Evolutionary conservation across 768 basidiomycete genomes (phyloP).

Genomic region (Chalciporus chontae): DNA sequence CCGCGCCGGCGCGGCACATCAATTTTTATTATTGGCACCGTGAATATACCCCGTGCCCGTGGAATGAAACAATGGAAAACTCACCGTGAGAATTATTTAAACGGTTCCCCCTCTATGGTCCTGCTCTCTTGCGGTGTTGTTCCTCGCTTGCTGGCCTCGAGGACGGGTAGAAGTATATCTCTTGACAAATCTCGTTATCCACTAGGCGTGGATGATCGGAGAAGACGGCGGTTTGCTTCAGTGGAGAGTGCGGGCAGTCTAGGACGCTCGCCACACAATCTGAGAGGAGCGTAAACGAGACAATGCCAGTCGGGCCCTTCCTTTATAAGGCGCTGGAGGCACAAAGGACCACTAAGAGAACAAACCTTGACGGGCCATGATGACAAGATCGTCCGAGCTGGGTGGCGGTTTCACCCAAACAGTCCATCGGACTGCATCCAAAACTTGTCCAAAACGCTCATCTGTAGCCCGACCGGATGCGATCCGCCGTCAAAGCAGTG

Average conservation of each 20-base stretch:
- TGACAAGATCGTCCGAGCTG: slow-evolving; percentile 16
- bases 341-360: slow-evolving; percentile 7
- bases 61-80: slow-evolving; percentile 32
- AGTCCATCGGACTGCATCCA: too few relatives aligned
- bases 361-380: slow-evolving; percentile 5
- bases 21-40: slow-evolving; percentile 1
- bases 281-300: neutral
- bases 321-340: slow-evolving; percentile 20
- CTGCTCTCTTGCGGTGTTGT: slow-evolving; percentile 12
- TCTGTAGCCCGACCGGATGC: neutral
- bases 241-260: too few relatives aligned
- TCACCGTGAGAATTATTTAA: slow-evolving; percentile 29
- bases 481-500: slow-evolving; percentile 6
- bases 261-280: too few relatives aligned
- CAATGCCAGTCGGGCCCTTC: neutral
- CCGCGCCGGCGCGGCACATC: slow-evolving; percentile 22
- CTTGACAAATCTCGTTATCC: slow-evolving; percentile 24
- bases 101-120: slow-evolving; percentile 12
- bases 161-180: slow-evolving; percentile 24
- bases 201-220: slow-evolving; percentile 20
- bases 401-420: slow-evolving; percentile 12
- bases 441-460: too few relatives aligned
- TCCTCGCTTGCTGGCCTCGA: slow-evolving; percentile 33
- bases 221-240: slow-evolving; percentile 1
- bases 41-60: slow-evolving; percentile 16